Conservation (phyloP, 1,139 yeast species). For the Groenewaldozyma sp. region DNA sequence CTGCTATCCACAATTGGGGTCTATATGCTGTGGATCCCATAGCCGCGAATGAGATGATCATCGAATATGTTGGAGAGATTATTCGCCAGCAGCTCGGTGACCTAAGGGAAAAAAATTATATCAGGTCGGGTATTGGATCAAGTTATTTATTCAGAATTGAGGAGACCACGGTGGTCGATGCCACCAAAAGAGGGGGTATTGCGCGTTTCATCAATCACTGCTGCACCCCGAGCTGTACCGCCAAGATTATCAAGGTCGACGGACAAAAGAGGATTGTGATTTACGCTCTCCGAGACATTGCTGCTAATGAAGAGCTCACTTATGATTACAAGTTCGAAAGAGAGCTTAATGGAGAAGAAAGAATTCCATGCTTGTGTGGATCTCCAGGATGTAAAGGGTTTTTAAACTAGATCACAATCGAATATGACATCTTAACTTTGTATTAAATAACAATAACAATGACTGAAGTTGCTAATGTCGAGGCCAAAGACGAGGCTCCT, state of each 20-base stretch:
- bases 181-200: conserved; percentile 94
- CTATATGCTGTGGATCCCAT: conserved; percentile 90
- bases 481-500: not conserved
- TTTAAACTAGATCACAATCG: too few species aligned
- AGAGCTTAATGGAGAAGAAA: conserved; percentile 80
- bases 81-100: conserved; percentile 94
- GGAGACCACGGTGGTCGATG: conserved; percentile 92
- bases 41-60: conserved; percentile 92
- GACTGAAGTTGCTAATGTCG: not conserved
- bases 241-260: conserved; percentile 90
- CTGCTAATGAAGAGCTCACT: conserved; percentile 80
- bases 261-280: conserved; percentile 92
- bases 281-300: conserved; percentile 83
- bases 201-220: conserved; percentile 96
- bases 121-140: conserved; percentile 91
- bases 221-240: conserved; percentile 95
- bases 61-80: conserved; percentile 97
- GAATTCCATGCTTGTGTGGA: conserved; percentile 90
- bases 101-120: conserved; percentile 75
- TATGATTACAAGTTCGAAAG: conserved; percentile 93
- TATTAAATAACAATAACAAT: conserved; percentile 1
- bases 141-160: conserved; percentile 88
- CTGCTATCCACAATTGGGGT: conserved; percentile 98
- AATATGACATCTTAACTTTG: conserved; percentile 11
- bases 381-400: conserved; percentile 91